Conservation (phyloP, 169 alveolate species). For the Eimeria necatrix region DNA sequence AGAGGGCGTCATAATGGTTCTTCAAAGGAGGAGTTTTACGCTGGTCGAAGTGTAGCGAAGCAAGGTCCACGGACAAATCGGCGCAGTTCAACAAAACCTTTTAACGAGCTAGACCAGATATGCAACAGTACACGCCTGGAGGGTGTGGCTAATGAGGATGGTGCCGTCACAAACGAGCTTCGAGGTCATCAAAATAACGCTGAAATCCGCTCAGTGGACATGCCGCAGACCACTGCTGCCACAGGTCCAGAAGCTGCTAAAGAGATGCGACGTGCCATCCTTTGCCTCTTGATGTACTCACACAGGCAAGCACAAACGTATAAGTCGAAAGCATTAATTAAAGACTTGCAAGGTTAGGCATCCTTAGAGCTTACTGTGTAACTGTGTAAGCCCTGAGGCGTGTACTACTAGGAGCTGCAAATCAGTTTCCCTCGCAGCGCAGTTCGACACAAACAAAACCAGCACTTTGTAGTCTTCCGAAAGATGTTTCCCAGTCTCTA, state of each 20-base stretch:
- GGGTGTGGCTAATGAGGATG: background rate
- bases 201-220: background rate
- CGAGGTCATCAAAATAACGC: background rate
- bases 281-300: constrained; percentile 77
- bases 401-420: no score
- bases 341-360: no score
- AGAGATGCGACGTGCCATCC: constrained; percentile 81
- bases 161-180: background rate
- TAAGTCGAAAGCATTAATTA: no score
- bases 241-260: constrained; percentile 67
- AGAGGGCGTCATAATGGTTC: background rate
- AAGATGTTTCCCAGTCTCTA: background rate
- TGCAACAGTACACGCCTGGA: background rate
- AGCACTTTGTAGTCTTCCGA: background rate
- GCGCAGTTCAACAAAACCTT: background rate
- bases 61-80: background rate
- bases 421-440: no score
- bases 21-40: background rate
- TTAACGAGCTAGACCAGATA: background rate
- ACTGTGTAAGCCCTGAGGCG: no score
- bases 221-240: constrained; percentile 58
- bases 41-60: background rate
- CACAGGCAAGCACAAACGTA: constrained; percentile 66
- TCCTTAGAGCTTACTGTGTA: no score
- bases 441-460: background rate